A percentile compares a stretch with the other conserved stretches of the same genome.
Evolutionary conservation across 176 grass and related monocot genomes (phyloP).

Genomic region (Puccinellia tenuiflora): DNA sequence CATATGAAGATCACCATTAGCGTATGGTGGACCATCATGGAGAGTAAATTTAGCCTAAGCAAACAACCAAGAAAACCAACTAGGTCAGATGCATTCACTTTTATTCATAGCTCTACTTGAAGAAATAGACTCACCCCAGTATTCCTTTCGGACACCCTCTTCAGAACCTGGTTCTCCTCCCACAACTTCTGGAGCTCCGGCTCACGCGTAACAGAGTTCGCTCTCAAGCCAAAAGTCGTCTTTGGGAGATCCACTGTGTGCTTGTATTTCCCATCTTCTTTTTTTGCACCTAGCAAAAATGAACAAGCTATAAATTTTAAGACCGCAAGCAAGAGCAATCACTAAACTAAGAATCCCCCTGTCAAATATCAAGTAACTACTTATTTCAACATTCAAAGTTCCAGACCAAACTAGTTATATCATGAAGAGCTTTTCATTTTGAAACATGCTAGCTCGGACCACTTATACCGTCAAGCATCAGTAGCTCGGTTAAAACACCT

Average conservation of each 20-base stretch:
- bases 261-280: constrained; percentile 92
- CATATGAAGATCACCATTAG: constrained; percentile 96
- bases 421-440: neutral
- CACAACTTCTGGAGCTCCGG: constrained; percentile 92
- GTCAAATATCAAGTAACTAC: neutral
- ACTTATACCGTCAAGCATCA: neutral
- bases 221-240: constrained; percentile 85
- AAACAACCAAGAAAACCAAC: constrained; percentile 31
- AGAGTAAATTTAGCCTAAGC: constrained; percentile 73
- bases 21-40: constrained; percentile 95
- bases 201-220: constrained; percentile 69
- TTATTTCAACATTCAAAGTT: neutral
- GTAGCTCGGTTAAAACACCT: neutral
- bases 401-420: neutral
- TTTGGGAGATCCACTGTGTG: constrained; percentile 91
- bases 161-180: constrained; percentile 91
- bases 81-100: constrained; percentile 13
- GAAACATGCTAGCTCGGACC: neutral
- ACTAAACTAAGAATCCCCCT: neutral
- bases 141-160: constrained; percentile 82
- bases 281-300: constrained; percentile 45
- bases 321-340: neutral
- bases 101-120: constrained; percentile 6
- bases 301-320: neutral
- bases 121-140: constrained; percentile 59